Base-by-base conservation (phyloP, 2,329 filamentous ascomycete genomes). In the Microcyclospora pomicola region DNA sequence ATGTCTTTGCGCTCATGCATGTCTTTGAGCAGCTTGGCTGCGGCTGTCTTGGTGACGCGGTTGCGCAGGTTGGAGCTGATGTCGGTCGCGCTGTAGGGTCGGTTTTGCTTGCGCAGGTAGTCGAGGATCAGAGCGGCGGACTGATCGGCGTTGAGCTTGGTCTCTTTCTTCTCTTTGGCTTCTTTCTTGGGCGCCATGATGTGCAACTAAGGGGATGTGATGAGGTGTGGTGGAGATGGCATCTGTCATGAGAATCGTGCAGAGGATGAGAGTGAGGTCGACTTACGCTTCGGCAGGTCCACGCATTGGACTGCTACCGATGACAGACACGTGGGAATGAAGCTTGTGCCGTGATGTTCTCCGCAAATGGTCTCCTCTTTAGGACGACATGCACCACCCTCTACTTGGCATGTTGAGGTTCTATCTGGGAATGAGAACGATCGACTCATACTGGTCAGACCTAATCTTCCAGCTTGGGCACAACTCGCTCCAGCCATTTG, bases 1-100 rank as follows among this genome's bases (percentile, higher is more conserved):
- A 81, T 72, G 46, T 72, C 59, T 9, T 70, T 70, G 31, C 64
- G 66, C 46, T 78, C 73, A 42, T 75, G 69, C 53, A 81, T 60
- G 42, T 79, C 75, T 48, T 75, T 77, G 27, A 81, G 59, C 27
- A 72, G 52, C 55, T 79, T 81, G 19, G 67, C 67, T 15, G 75
- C 67, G 32, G 72, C 64, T 10, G 73, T 72, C 31, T 58, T 57
- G 36, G 53, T 53, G 32, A 59, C 53, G 35, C 48, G 50, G 40
- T 56, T 57, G 39, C 55, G 52, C 37, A 58, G 50, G 35, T 59
- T 59, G 16, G 53, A 41, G 42, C 50, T 54, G 47, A 59, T 54
- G 42, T 59, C 56, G 6, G 49, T 55, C 27, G 56, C 54, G 31
- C 51, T 55, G 48, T 56, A 58, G 6, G 54, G 54, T 9, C 54